Conservation (phyloP, 306 rosid species). For the Albizia julibrissin region DNA sequence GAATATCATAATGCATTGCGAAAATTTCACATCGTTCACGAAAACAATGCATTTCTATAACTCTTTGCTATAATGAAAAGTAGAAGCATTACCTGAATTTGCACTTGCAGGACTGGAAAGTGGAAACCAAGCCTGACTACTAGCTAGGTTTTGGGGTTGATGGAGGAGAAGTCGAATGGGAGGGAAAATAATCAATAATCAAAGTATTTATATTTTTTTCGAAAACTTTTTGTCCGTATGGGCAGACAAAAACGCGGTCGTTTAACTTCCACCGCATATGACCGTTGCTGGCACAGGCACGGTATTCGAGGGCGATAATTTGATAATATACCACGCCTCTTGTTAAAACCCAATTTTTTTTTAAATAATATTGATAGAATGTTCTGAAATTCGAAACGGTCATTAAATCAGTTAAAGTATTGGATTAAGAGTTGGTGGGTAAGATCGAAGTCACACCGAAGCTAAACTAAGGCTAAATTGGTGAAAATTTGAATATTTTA, state of each 20-base stretch:
- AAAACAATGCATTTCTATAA: background rate
- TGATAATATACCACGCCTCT: too few relatives aligned
- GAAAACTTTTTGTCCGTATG: background rate
- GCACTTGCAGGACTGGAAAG: background rate
- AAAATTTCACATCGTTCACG: background rate
- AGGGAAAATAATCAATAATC: background rate
- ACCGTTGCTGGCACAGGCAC: background rate
- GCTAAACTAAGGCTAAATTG: too few relatives aligned
- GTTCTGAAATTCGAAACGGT: too few relatives aligned
- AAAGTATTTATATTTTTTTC: too few relatives aligned
- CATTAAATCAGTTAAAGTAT: too few relatives aligned
- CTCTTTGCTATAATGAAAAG: background rate
- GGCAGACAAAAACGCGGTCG: background rate
- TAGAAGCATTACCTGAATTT: constrained; percentile 19
- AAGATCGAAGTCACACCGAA: too few relatives aligned
- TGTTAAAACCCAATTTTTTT: too few relatives aligned
- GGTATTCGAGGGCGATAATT: too few relatives aligned
- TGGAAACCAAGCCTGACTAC: constrained; percentile 19
- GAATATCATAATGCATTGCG: background rate
- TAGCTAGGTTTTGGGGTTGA: background rate
- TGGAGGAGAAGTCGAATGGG: background rate
- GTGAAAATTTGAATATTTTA: too few relatives aligned
- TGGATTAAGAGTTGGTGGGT: too few relatives aligned
- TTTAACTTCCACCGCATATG: background rate
- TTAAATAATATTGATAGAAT: too few relatives aligned